These are phyloP conservation scores for Apiospora marii DNA, from an alignment of 2,329 filamentous ascomycete genomes.

Conservation along the genomic window DNA sequence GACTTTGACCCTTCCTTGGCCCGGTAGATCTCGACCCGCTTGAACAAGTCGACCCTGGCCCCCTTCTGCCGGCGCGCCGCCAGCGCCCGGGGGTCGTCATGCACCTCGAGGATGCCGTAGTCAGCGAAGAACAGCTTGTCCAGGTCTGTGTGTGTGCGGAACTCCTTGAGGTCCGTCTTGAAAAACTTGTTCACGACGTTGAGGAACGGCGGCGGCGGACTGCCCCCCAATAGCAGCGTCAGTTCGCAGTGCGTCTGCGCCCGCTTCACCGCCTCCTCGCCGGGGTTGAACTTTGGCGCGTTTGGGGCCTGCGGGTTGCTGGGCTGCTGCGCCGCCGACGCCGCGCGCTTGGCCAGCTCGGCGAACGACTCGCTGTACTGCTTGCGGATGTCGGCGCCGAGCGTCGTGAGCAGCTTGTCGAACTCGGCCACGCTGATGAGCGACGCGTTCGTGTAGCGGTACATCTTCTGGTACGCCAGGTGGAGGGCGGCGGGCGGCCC, in stretches of 20 bases:
- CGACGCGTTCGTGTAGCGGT: conserved; percentile 56
- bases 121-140: conserved; percentile 77
- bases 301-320: conserved; percentile 45
- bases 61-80: conserved; percentile 46
- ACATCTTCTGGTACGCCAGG: conserved; percentile 62
- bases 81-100: conserved; percentile 61
- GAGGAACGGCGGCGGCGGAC: conserved; percentile 56
- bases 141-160: conserved; percentile 68
- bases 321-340: conserved; percentile 44
- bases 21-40: conserved; percentile 64
- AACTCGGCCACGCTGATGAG: conserved; percentile 68
- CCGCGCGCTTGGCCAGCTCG: conserved; percentile 52
- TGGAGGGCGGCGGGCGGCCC: conserved; percentile 61
- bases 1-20: conserved; percentile 33
- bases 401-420: conserved; percentile 63
- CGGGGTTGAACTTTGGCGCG: conserved; percentile 46
- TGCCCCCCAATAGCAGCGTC: conserved; percentile 57
- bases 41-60: conserved; percentile 63
- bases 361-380: conserved; percentile 57
- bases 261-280: conserved; percentile 49
- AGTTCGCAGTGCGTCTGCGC: conserved; percentile 60
- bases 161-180: conserved; percentile 61
- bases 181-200: conserved; percentile 72
- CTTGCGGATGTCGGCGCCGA: conserved; percentile 59
- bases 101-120: conserved; percentile 72